Percentiles rank a stretch among this genome's conserved stretches.
phyloP scores from a whole-genome alignment of 2,329 filamentous ascomycete species.

The Colletotrichum musicola region DNA sequence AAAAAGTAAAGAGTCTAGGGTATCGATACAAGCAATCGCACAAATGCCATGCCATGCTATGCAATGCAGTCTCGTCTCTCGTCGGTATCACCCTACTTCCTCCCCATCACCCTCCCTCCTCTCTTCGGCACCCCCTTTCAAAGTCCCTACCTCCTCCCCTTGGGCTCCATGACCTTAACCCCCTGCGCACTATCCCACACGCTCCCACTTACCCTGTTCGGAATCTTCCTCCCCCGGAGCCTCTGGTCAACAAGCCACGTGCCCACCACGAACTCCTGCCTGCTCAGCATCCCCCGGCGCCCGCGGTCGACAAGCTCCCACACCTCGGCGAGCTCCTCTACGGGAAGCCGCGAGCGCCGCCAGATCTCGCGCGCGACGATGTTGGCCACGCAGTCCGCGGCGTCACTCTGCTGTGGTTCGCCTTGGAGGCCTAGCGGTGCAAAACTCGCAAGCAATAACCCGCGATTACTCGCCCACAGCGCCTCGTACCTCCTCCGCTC shows the following conservation, averaged over 20 bases:
- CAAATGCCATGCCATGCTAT: slow-evolving; percentile 13
- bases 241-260: slow-evolving; percentile 87
- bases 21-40: slow-evolving; percentile 26
- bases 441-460: slow-evolving; percentile 55
- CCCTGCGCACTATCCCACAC: slow-evolving; percentile 79
- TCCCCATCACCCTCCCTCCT: neutral
- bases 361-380: slow-evolving; percentile 82
- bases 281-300: slow-evolving; percentile 67
- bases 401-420: slow-evolving; percentile 39
- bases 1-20: slow-evolving; percentile 8
- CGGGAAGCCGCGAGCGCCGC: slow-evolving; percentile 75
- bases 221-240: slow-evolving; percentile 83
- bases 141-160: slow-evolving; percentile 40
- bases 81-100: neutral
- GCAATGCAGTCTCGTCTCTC: neutral
- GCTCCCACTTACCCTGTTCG: slow-evolving; percentile 76
- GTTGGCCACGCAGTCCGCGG: slow-evolving; percentile 70
- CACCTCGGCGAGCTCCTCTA: slow-evolving; percentile 78
- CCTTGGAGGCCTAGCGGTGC: slow-evolving; percentile 12
- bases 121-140: neutral
- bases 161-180: slow-evolving; percentile 53
- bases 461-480: slow-evolving; percentile 86
- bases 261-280: slow-evolving; percentile 84
- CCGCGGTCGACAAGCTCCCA: slow-evolving; percentile 79
- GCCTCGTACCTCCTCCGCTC: slow-evolving; percentile 87